These are phyloP conservation scores for Ophiognomonia clavigignenti-juglandacearum DNA, from an alignment of 2,329 filamentous ascomycete species.

Conservation along the genomic window DNA sequence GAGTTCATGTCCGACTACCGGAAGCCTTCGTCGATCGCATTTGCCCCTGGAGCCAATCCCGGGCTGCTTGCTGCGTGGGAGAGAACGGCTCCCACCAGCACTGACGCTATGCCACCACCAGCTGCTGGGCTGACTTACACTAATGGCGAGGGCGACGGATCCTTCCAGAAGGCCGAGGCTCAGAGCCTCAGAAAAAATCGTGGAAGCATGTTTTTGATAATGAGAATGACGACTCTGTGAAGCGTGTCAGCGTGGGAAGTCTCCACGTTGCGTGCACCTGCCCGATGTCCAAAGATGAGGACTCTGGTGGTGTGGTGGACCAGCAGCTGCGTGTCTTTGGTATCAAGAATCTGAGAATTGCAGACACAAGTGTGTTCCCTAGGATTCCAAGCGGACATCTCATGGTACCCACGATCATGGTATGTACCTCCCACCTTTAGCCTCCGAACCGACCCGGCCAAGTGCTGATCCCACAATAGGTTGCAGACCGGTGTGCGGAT, in stretches of 20 bases:
- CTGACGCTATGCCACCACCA: background rate
- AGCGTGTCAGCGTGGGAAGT: conserved; percentile 17
- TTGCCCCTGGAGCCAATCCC: conserved; percentile 22
- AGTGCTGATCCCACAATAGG: no score
- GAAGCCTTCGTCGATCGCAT: conserved; percentile 19
- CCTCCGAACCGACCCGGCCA: no score
- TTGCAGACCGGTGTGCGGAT: conserved; percentile 26
- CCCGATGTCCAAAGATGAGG: conserved; percentile 25
- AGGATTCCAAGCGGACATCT: conserved; percentile 24
- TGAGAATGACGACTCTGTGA: conserved; percentile 25
- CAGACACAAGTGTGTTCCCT: conserved; percentile 28
- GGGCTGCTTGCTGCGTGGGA: conserved; percentile 2
- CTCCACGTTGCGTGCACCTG: conserved; percentile 38
- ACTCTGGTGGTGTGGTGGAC: conserved; percentile 22
- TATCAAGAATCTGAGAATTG: conserved; percentile 19
- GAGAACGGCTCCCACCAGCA: background rate
- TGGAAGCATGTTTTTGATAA: conserved; percentile 25
- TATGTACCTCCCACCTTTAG: no score
- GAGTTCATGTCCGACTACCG: conserved; percentile 26
- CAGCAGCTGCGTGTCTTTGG: conserved; percentile 22
- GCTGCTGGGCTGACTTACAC: background rate
- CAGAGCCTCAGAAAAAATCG: background rate
- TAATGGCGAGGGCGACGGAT: background rate
- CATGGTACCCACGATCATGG: conserved; percentile 25
- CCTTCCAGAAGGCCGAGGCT: no score